Evolutionary conservation across 2,329 filamentous ascomycete species (phyloP).

Genomic region (Hortaea sp.): DNA sequence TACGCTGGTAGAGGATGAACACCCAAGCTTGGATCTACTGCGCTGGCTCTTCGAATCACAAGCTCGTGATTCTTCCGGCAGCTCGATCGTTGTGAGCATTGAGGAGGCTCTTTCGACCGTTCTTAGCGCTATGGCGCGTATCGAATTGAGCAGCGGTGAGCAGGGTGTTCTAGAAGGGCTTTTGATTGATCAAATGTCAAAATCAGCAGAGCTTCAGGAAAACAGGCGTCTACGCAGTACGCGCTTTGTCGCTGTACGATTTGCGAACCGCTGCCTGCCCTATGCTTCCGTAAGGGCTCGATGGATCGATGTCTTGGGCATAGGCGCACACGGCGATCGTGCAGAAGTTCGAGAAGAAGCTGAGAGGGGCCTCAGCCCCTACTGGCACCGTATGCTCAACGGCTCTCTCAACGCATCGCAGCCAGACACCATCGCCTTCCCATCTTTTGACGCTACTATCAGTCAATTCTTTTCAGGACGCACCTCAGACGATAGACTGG

Average conservation of each 20-base stretch:
- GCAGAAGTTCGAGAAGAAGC: constrained; percentile 86
- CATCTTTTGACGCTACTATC: constrained; percentile 36
- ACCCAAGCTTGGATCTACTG: constrained; percentile 43
- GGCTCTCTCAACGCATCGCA: constrained; percentile 17
- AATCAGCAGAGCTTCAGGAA: constrained; percentile 21
- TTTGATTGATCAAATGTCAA: constrained; percentile 49
- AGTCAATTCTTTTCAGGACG: constrained; percentile 34
- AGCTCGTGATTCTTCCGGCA: constrained; percentile 64
- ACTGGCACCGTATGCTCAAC: constrained; percentile 59
- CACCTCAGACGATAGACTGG: constrained; percentile 16
- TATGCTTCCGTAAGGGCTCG: constrained; percentile 70
- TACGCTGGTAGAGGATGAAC: constrained; percentile 36
- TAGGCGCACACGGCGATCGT: constrained; percentile 58
- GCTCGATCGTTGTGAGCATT: constrained; percentile 71
- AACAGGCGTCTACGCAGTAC: constrained; percentile 49
- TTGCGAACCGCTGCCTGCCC: constrained; percentile 77
- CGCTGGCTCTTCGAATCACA: constrained; percentile 79
- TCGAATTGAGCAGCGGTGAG: constrained; percentile 33
- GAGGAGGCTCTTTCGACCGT: constrained; percentile 79
- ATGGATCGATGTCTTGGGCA: constrained; percentile 80
- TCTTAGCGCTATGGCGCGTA: constrained; percentile 45
- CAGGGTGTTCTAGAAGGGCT: constrained; percentile 42
- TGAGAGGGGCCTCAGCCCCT: constrained; percentile 72
- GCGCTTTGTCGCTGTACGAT: constrained; percentile 73
- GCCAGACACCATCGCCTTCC: constrained; percentile 25